A percentile compares a stretch with the other conserved stretches of the same genome.
Conservation (phyloP, 257 asterid genomes). For the Solanum stenotomum region DNA sequence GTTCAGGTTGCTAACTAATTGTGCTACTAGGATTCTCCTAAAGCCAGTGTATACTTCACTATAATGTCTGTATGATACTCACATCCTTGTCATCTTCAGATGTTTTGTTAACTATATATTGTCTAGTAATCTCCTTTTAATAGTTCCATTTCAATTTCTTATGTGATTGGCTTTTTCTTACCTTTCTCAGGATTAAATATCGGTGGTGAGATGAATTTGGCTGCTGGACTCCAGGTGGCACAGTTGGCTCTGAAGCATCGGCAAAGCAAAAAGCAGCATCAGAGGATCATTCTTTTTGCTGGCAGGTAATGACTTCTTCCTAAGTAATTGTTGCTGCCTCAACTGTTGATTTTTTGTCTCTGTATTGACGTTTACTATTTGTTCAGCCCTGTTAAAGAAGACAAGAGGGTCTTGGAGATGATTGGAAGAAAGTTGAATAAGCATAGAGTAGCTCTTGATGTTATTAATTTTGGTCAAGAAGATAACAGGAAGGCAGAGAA, state of each 20-base stretch:
- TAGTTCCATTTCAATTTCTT: background rate
- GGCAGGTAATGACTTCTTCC: conserved; percentile 53
- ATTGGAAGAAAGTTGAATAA: conserved; percentile 86
- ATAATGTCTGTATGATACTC: background rate
- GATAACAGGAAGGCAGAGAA: conserved; percentile 80
- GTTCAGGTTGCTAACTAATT: background rate
- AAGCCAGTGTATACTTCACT: background rate
- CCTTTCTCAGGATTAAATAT: conserved; percentile 56
- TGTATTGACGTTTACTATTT: background rate
- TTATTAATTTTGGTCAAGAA: conserved; percentile 92
- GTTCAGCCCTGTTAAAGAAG: conserved; percentile 81
- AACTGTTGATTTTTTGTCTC: background rate
- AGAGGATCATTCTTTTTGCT: conserved; percentile 85
- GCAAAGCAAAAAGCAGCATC: conserved; percentile 92
- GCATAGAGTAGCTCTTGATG: conserved; percentile 92
- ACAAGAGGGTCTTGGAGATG: conserved; percentile 77
- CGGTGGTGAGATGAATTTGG: conserved; percentile 86
- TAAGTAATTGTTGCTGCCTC: background rate
- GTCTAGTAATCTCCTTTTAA: background rate
- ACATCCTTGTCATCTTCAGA: background rate
- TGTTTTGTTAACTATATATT: background rate
- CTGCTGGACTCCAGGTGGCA: conserved; percentile 96
- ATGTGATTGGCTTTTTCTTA: background rate
- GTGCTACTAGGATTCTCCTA: background rate
- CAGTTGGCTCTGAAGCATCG: conserved; percentile 96